Conservation (phyloP, 345 rosid species). For the Angophora floribunda region DNA sequence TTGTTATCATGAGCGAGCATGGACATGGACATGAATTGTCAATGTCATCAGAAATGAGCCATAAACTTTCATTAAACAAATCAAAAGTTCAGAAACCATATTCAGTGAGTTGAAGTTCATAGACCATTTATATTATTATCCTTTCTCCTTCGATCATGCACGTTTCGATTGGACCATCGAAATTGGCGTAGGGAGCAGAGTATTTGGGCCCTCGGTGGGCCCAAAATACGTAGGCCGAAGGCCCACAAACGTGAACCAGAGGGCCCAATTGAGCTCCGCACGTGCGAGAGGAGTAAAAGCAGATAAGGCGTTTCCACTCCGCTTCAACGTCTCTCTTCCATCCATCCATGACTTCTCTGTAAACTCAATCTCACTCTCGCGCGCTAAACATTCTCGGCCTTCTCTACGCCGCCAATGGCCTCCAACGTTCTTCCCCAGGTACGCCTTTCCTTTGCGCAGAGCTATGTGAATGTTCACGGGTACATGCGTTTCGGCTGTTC, state of each 20-base stretch:
- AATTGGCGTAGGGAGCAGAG: background rate
- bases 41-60: background rate
- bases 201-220: background rate
- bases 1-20: background rate
- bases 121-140: background rate
- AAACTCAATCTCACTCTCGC: background rate
- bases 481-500: background rate
- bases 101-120: too few species aligned
- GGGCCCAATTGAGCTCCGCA: background rate
- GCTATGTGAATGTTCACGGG: background rate
- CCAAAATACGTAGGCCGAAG: background rate
- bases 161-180: background rate
- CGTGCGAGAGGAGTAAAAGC: background rate
- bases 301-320: background rate
- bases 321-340: background rate
- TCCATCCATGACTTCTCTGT: background rate
- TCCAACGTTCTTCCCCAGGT: constrained; percentile 65
- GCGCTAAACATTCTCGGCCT: background rate
- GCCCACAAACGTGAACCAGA: background rate
- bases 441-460: background rate
- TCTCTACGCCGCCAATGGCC: background rate
- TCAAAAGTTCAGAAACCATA: too few species aligned
- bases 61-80: too few species aligned
- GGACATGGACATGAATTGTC: background rate
- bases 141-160: background rate